Percentiles rank a stretch among this genome's conserved stretches.
Evolutionary conservation across 805 yeast species (phyloP).

Genomic region (Metschnikowia sp.): DNA sequence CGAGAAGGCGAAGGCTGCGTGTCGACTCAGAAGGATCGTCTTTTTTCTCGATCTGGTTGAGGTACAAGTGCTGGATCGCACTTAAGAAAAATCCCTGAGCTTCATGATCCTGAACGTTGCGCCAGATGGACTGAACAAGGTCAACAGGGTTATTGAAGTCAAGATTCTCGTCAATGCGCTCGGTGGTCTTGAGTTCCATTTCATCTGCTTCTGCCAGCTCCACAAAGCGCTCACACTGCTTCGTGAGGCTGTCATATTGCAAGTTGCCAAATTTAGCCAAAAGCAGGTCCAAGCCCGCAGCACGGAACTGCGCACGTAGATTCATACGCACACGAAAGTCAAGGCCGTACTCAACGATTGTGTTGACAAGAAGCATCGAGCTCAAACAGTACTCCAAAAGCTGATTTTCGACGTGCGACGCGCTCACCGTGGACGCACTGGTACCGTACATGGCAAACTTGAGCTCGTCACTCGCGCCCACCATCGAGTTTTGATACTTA

Average conservation of each 20-base stretch:
- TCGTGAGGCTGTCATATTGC: conserved; percentile 55
- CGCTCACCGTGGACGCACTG: conserved; percentile 37
- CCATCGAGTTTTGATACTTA: conserved; percentile 76
- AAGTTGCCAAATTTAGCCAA: conserved; percentile 29
- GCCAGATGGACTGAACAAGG: conserved; percentile 56
- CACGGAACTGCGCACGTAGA: conserved; percentile 47
- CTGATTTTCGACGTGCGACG: conserved; percentile 51
- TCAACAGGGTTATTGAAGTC: conserved; percentile 73
- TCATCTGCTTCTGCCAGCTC: conserved; percentile 56
- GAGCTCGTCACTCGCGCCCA: conserved; percentile 86
- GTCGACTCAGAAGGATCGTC: conserved; percentile 41
- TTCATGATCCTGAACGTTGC: conserved; percentile 52
- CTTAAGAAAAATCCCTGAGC: conserved; percentile 59
- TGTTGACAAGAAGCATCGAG: conserved; percentile 66
- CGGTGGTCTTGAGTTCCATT: conserved; percentile 38
- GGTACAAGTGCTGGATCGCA: conserved; percentile 63
- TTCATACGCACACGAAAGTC: conserved; percentile 49
- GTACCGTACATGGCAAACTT: conserved; percentile 28
- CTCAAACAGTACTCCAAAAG: conserved; percentile 68
- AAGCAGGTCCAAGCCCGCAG: conserved; percentile 24
- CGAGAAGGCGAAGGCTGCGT: conserved; percentile 59
- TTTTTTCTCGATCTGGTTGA: conserved; percentile 50
- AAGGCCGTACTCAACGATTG: conserved; percentile 49
- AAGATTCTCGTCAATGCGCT: conserved; percentile 38
- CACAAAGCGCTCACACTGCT: conserved; percentile 62